Evolutionary conservation across 176 grass and related monocot species (phyloP).

Genomic region (Oryza rufipogon): DNA sequence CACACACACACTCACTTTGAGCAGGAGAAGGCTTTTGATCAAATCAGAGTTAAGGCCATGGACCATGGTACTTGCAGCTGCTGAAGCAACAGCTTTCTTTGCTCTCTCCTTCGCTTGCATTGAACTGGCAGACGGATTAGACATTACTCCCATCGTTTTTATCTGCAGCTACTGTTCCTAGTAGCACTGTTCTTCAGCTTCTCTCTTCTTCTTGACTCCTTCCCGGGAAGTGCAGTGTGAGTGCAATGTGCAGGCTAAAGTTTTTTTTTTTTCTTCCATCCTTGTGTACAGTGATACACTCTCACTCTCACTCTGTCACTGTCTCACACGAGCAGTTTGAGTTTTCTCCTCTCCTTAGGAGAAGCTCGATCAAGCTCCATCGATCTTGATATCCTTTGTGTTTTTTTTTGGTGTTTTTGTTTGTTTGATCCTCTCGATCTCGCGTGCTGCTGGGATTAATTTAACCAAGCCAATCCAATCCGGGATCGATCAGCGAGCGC

Average conservation of each 20-base stretch:
- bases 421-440: slow-evolving; percentile 17
- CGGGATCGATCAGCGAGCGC: neutral
- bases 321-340: neutral
- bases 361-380: slow-evolving; percentile 27
- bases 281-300: neutral
- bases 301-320: neutral
- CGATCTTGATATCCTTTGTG: neutral
- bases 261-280: neutral
- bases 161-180: neutral
- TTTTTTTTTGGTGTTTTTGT: neutral
- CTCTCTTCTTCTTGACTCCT: neutral
- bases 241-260: neutral
- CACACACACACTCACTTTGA: neutral
- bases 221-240: neutral
- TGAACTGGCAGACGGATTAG: neutral
- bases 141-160: neutral
- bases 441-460: slow-evolving; percentile 10
- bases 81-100: neutral
- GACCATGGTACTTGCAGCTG: neutral
- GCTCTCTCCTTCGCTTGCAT: neutral
- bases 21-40: neutral
- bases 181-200: neutral
- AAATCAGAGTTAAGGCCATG: slow-evolving; percentile 2
- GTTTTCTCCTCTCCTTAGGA: slow-evolving; percentile 41
- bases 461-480: slow-evolving; percentile 35